These are phyloP conservation scores for Xenoacremonium recifei DNA, from an alignment of 2,329 filamentous ascomycete genomes.

Conservation along the genomic window DNA sequence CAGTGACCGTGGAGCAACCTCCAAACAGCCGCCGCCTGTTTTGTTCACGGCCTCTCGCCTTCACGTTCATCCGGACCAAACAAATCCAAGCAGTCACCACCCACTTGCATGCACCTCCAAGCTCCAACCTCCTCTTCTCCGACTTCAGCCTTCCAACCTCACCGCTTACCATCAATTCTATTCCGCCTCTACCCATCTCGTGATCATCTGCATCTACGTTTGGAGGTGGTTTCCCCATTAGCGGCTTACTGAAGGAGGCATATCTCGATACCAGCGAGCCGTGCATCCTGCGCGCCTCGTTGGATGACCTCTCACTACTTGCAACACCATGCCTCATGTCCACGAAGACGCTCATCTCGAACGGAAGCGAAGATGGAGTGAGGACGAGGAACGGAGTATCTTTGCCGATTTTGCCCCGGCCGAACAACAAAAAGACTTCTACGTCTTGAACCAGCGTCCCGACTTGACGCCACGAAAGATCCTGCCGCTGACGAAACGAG, in stretches of 20 bases:
- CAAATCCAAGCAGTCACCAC: background rate
- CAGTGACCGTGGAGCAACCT: too few species aligned
- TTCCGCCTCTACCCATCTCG: constrained; percentile 1
- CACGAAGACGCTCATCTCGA: constrained; percentile 31
- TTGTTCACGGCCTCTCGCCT: too few species aligned
- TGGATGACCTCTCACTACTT: constrained; percentile 10
- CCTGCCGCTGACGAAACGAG: constrained; percentile 30
- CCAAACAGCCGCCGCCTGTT: too few species aligned
- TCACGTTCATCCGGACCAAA: constrained; percentile 1
- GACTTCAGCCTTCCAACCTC: constrained; percentile 1
- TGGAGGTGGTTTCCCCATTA: too few species aligned
- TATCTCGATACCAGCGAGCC: constrained; percentile 3
- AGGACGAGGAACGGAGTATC: constrained; percentile 22
- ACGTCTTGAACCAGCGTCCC: constrained; percentile 24
- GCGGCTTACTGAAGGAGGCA: too few species aligned
- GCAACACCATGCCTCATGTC: constrained; percentile 37
- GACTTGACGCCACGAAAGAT: constrained; percentile 28
- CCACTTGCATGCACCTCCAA: constrained; percentile 9
- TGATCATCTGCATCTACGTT: background rate
- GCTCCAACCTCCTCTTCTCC: constrained; percentile 7
- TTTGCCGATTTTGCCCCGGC: constrained; percentile 22
- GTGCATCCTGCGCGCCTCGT: background rate
- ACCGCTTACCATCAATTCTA: constrained; percentile 1
- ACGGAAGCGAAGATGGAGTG: constrained; percentile 34
- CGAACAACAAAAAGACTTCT: constrained; percentile 25